Evolutionary conservation across 2,329 filamentous ascomycete species (phyloP).

Genomic region (Meredithiella fracta): DNA sequence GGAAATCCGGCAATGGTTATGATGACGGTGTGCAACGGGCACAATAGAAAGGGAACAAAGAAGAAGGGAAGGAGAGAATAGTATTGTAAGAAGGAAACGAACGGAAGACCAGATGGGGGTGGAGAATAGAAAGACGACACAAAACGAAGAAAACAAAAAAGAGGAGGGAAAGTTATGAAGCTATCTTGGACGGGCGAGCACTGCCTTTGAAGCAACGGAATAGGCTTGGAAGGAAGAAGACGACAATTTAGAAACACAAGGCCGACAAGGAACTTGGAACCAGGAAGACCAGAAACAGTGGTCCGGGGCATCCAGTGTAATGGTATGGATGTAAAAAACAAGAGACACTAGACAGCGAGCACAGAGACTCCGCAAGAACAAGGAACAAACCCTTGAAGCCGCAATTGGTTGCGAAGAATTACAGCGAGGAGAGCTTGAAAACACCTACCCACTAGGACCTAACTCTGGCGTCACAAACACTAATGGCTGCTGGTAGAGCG

Average conservation of each 20-base stretch:
- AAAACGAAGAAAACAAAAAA: not conserved
- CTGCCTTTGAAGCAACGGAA: slow-evolving; percentile 6
- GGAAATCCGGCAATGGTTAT: not conserved
- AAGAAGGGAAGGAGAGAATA: not conserved
- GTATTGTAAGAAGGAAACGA: slow-evolving; percentile 2
- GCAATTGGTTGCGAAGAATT: not conserved
- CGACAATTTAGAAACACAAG: not conserved
- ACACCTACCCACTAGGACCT: not conserved
- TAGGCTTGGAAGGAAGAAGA: not conserved
- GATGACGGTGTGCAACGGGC: not conserved
- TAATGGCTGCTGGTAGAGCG: not conserved
- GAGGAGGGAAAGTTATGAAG: not conserved
- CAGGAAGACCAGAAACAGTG: slow-evolving; percentile 3
- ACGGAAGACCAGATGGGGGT: slow-evolving; percentile 3
- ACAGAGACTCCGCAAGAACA: not conserved
- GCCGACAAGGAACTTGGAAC: not conserved
- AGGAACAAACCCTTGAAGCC: not conserved
- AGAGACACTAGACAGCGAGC: not conserved
- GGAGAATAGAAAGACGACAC: not conserved
- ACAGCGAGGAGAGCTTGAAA: not conserved
- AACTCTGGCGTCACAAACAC: not conserved
- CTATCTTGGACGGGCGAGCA: not conserved
- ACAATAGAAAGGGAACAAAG: not conserved
- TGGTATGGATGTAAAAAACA: slow-evolving; percentile 1
- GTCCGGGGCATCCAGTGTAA: not conserved